A percentile compares a stretch with the other conserved stretches of the same genome.
Evolutionary conservation across 2,329 filamentous ascomycete genomes (phyloP).

Genomic region (Trichoderma koningii): DNA sequence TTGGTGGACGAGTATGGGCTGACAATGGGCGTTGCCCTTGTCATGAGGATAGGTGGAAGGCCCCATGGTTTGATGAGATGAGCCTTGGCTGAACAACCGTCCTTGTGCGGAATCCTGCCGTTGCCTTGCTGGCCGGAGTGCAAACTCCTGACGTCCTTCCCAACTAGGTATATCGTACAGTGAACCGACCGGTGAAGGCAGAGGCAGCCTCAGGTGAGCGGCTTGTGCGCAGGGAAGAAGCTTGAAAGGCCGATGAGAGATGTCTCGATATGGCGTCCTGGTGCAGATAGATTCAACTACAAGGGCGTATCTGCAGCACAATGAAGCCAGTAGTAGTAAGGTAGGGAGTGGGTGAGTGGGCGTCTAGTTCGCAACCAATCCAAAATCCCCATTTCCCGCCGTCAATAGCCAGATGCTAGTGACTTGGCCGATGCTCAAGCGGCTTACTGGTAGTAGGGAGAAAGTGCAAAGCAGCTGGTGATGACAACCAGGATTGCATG

Average conservation of each 20-base stretch:
- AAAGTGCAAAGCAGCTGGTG: neutral
- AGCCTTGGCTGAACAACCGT: neutral
- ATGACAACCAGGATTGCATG: neutral
- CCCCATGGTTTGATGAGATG: neutral
- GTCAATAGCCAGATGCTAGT: conserved; percentile 18
- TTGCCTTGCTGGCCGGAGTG: neutral
- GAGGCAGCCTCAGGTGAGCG: neutral
- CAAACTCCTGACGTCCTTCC: neutral
- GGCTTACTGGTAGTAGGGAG: conserved; percentile 2
- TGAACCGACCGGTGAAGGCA: neutral
- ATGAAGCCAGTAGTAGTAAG: neutral
- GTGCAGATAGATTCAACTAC: neutral
- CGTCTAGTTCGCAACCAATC: neutral
- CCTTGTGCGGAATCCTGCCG: neutral
- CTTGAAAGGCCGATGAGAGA: neutral
- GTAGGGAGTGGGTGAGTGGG: neutral
- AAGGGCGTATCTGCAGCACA: neutral
- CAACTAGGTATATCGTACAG: neutral
- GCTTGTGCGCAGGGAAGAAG: conserved; percentile 2
- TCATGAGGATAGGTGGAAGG: neutral
- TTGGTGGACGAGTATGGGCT: too few relatives aligned
- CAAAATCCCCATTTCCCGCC: neutral
- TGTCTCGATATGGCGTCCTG: neutral
- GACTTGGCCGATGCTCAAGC: neutral
- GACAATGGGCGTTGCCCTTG: neutral